Base-by-base conservation (phyloP, 2,329 filamentous ascomycete species). In the Pestalotiopsis sp. region DNA sequence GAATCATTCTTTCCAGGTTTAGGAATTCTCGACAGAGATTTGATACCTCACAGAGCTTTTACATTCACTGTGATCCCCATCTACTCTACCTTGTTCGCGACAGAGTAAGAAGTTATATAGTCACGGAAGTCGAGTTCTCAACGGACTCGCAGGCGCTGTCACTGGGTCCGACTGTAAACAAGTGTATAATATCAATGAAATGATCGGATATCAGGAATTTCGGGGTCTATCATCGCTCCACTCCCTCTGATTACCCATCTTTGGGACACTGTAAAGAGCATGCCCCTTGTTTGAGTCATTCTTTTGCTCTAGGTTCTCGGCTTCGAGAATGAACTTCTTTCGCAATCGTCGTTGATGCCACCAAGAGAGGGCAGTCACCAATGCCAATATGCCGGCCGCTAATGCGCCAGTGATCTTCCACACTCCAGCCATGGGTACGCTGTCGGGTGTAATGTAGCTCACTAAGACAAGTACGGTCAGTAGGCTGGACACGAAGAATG, bases 301-400 rank as follows among this genome's bases (percentile, higher is more conserved):
- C 23, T 4, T 7, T n/a, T n/a, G 39, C 17, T 61, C n/a, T 12
- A 61, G 17, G 27, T n/a, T 38, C 12, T 61, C 59, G 31, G 59
- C 27, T 20, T 36, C 59, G 14, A 36, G 0, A 4, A 61, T 36
- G n/a, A 61, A 41, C 31, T 61, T 61, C 27, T 39, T 36, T 31
- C 59, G 25, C 31, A 61, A 39, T 41, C 59, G 25, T 36, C 59
- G 59, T 27, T 61, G 59, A 11, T 61, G 59, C 59, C 59, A 61
- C 59, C 59, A 61, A 61, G 59, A 25, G 14, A 61, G 14, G n/a
- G 59, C 59, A 4, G 59, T 17, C 3, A 61, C 59, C 31, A 36
- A 23, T 4, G 27, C 59, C 3, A 61, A n/a, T 36, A 20, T 61
- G 17, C 59, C 14, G 1, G 25, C 59, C 9, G 59, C 59, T 2